phyloP scores from a whole-genome alignment of 2,329 filamentous ascomycete genomes.

The Claviceps pazoutovae region DNA sequence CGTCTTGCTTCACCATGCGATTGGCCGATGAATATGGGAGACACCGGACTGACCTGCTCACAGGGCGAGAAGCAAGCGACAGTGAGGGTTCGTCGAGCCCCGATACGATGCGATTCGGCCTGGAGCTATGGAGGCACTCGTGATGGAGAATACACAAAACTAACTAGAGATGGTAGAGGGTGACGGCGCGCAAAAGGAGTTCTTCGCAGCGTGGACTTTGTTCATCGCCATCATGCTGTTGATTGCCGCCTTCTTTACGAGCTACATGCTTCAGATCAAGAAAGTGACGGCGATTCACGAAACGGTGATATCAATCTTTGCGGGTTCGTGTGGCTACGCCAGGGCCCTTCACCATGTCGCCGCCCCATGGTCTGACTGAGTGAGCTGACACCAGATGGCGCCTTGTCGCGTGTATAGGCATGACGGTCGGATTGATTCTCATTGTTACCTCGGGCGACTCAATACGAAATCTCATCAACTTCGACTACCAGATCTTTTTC shows the following conservation, averaged over 20 bases:
- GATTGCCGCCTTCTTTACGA: slow-evolving; percentile 88
- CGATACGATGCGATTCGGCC: not conserved
- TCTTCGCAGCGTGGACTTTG: slow-evolving; percentile 90
- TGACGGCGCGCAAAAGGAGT: slow-evolving; percentile 82
- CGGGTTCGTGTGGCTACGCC: slow-evolving; percentile 37
- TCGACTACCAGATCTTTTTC: slow-evolving; percentile 99
- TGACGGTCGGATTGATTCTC: slow-evolving; percentile 85
- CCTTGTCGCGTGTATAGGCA: slow-evolving; percentile 42
- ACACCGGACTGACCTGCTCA: not conserved
- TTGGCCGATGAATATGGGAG: not conserved
- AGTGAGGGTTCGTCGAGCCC: slow-evolving; percentile 17
- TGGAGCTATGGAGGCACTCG: slow-evolving; percentile 1
- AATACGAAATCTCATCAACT: slow-evolving; percentile 82
- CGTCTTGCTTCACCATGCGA: not conserved
- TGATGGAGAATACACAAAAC: not conserved
- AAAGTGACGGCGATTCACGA: slow-evolving; percentile 97
- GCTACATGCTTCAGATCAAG: slow-evolving; percentile 90
- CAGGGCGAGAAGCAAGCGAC: slow-evolving; percentile 16
- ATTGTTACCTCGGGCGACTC: slow-evolving; percentile 68
- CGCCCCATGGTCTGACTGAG: not conserved
- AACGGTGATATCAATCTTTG: slow-evolving; percentile 96
- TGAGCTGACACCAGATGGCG: not conserved
- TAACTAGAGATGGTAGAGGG: slow-evolving; percentile 33
- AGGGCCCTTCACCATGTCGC: not conserved
- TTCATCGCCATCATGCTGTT: slow-evolving; percentile 93